A percentile compares a stretch with the other conserved stretches of the same genome.
phyloP scores from a whole-genome alignment of 1,284 basidiomycete species.

The Cryptococcus sp. region DNA sequence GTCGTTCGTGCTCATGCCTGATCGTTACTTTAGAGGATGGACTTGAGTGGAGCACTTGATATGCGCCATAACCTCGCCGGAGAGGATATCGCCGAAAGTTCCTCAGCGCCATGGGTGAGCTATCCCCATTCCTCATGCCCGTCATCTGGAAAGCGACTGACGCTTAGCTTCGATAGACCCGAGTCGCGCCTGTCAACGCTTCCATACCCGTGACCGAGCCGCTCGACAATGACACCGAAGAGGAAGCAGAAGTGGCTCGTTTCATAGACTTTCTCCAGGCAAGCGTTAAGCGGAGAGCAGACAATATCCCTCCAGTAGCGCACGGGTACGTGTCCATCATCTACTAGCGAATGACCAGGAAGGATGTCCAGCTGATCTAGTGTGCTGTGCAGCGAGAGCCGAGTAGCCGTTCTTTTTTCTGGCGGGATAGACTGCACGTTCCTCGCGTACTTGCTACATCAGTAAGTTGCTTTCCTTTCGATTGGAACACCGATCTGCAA shows the following conservation, averaged over 20 bases:
- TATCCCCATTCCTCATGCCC: not conserved
- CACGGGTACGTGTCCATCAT: slow-evolving; percentile 13
- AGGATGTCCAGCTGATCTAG: not conserved
- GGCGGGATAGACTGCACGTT: slow-evolving; percentile 93
- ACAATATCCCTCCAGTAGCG: slow-evolving; percentile 52
- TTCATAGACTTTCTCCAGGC: slow-evolving; percentile 51
- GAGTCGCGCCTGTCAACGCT: slow-evolving; percentile 30
- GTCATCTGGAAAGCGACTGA: not conserved
- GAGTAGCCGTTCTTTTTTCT: slow-evolving; percentile 87
- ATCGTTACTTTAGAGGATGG: slow-evolving; percentile 3
- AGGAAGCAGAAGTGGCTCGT: slow-evolving; percentile 32
- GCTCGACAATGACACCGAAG: slow-evolving; percentile 5
- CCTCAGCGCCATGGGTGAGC: slow-evolving; percentile 11
- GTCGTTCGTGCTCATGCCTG: slow-evolving; percentile 1
- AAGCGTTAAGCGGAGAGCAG: slow-evolving; percentile 54
- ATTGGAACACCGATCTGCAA: slow-evolving; percentile 11
- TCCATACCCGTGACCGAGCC: slow-evolving; percentile 15
- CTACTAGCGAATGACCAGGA: not conserved
- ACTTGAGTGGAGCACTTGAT: slow-evolving; percentile 11
- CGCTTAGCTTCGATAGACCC: slow-evolving; percentile 12
- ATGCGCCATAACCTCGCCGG: not conserved
- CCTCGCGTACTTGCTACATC: slow-evolving; percentile 75
- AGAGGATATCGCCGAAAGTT: slow-evolving; percentile 9
- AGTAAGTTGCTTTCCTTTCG: slow-evolving; percentile 57
- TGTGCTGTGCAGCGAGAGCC: slow-evolving; percentile 51